phyloP scores from a whole-genome alignment of 2,329 filamentous ascomycete genomes.

The Diaporthe sp. region DNA sequence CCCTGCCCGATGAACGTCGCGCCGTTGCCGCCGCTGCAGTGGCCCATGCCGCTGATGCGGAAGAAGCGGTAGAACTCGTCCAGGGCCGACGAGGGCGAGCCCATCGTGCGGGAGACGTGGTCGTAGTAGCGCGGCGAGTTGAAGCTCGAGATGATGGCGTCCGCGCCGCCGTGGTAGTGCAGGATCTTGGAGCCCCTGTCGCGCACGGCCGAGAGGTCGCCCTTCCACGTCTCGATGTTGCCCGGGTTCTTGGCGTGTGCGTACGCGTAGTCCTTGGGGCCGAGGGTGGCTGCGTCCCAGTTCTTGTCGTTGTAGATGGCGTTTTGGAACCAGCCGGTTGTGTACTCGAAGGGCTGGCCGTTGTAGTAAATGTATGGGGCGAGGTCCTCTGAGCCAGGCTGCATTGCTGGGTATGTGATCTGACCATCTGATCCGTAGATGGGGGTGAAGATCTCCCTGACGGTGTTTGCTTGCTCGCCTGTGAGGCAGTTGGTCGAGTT shows the following conservation, averaged over 20 bases:
- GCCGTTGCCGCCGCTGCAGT: conserved; percentile 61
- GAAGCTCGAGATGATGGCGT: conserved; percentile 57
- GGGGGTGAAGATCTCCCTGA: conserved; percentile 33
- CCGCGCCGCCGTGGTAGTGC: conserved; percentile 58
- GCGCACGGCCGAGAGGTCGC: conserved; percentile 51
- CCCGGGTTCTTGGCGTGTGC: conserved; percentile 42
- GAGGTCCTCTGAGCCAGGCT: conserved; percentile 61
- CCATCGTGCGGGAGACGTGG: conserved; percentile 59
- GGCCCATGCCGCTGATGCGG: conserved; percentile 63
- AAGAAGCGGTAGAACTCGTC: conserved; percentile 65
- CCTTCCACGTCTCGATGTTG: conserved; percentile 47
- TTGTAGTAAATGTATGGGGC: conserved; percentile 52
- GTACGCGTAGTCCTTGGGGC: conserved; percentile 50
- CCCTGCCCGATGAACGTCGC: conserved; percentile 50
- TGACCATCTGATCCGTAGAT: conserved; percentile 53
- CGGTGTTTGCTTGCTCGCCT: conserved; percentile 45
- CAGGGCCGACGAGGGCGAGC: conserved; percentile 46
- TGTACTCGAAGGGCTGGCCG: conserved; percentile 57
- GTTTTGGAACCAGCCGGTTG: conserved; percentile 61
- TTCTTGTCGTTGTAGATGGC: conserved; percentile 59
- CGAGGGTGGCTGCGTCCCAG: conserved; percentile 56
- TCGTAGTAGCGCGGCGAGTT: conserved; percentile 63
- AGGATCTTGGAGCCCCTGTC: conserved; percentile 58
- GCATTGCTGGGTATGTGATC: conserved; percentile 62
- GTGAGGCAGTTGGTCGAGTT: conserved; percentile 50